Evolutionary conservation across 2,329 filamentous ascomycete species (phyloP), one percentile per base, ranked within the genome.

Genomic region (Sordariomycetes sp.): DNA sequence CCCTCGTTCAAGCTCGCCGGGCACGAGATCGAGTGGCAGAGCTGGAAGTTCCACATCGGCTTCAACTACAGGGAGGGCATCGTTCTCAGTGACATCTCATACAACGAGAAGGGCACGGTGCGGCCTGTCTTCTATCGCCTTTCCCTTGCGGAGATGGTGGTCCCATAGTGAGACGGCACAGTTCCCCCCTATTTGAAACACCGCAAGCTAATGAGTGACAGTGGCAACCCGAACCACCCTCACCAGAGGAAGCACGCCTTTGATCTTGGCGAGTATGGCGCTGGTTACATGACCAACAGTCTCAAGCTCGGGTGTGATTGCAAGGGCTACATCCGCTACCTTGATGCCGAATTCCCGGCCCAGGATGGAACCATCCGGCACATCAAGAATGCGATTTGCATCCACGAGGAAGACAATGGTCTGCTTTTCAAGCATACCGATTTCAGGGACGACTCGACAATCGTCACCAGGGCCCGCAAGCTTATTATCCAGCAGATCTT

Each of bases 11-110:
- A 79, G 22, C 76, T 96, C 63, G 80, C 86, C 2, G 89, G 89
- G 1, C 76, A 90, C 12, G 82, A 82, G 53, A 79, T 96, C 55
- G 83, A 85, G 63, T 96, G 92, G 92, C 91, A 96, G 71, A 96
- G 95, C 68, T 97, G 90, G 88, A 93, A 83, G 65, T 83, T 96
- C 63, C 92, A 96, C 70, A 83, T 97, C 60, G 92, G 92, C 25
- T 97, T 96, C 81, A 96, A 96, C 77, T 94, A 96, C 75, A 83
- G 89, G 28, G 92, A 97, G 72, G 92, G 92, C 24, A 87, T 96
- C 64, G 88, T 96, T 2, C 77, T 97, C 7, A 94, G 89, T 71
- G 90, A 96, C 73, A 91, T 96, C 68, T 89, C 86, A 3, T 96
- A 88, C 74, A 92, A 90, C 65, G 92, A 97, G 72, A 89, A 90